Conservation (phyloP, 1,284 basidiomycete genomes). For the Tetrapyrgos nigripes region DNA sequence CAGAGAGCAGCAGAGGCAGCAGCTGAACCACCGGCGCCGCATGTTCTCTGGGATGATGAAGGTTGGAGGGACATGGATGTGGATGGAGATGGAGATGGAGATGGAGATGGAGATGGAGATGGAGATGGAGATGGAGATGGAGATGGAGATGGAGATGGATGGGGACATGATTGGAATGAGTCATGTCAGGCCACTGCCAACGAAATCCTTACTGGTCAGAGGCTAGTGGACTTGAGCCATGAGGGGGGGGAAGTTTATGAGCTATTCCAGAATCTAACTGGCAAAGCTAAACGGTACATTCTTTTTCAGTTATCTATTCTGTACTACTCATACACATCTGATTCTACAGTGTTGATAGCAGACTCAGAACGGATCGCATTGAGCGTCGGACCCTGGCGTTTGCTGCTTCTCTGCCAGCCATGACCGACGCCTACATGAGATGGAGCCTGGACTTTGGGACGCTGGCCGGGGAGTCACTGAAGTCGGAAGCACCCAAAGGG, state of each 20-base stretch:
- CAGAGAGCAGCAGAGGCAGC: neutral
- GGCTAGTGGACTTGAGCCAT: slow-evolving; percentile 7
- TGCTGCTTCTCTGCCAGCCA: neutral
- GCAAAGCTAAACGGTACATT: no score
- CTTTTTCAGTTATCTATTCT: neutral
- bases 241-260: slow-evolving; percentile 8
- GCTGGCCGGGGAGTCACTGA: neutral
- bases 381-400: slow-evolving; percentile 6
- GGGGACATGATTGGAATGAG: no score
- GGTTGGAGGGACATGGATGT: neutral
- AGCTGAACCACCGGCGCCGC: neutral
- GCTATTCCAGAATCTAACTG: neutral
- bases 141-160: no score
- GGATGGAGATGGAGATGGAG: neutral
- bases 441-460: neutral
- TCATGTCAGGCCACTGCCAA: no score
- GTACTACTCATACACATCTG: neutral
- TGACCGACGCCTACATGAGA: slow-evolving; percentile 6
- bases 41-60: neutral
- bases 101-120: neutral
- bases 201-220: slow-evolving; percentile 1
- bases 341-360: neutral
- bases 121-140: no score
- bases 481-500: no score
- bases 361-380: slow-evolving; percentile 1